Percentiles rank a stretch among this genome's conserved stretches.
phyloP scores from a whole-genome alignment of 768 basidiomycete genomes.

The Tephrocybe rancida region DNA sequence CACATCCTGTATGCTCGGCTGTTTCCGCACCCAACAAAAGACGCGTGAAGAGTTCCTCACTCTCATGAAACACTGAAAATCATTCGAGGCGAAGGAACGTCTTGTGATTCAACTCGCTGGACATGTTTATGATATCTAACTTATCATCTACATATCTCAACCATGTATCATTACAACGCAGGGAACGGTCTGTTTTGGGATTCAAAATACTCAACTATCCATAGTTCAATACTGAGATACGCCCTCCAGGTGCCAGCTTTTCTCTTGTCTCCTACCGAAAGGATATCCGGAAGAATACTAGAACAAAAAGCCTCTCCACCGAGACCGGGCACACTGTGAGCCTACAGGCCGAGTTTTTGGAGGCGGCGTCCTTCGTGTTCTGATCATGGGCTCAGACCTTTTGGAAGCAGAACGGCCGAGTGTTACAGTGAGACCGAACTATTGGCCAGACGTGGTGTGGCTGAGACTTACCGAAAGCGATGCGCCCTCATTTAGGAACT shows the following conservation, averaged over 20 bases:
- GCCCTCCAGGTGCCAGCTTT: too few relatives aligned
- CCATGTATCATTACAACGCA: constrained; percentile 3
- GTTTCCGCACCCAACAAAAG: constrained; percentile 98
- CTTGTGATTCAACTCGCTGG: constrained; percentile 23
- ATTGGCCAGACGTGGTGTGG: not conserved
- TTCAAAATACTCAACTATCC: not conserved
- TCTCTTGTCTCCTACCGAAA: too few relatives aligned
- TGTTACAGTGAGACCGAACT: too few relatives aligned
- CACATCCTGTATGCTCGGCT: constrained; percentile 97
- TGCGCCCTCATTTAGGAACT: too few relatives aligned
- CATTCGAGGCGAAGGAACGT: not conserved
- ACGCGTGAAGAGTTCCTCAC: constrained; percentile 96
- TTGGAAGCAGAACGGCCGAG: too few relatives aligned
- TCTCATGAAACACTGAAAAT: constrained; percentile 59
- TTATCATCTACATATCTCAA: constrained; percentile 20
- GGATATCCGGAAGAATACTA: too few relatives aligned
- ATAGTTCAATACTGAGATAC: too few relatives aligned
- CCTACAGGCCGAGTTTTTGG: too few relatives aligned
- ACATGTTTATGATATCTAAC: constrained; percentile 15
- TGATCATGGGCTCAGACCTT: too few relatives aligned
- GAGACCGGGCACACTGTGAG: too few relatives aligned
- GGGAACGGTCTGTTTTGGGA: not conserved
- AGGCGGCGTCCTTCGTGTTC: too few relatives aligned
- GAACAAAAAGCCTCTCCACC: too few relatives aligned
- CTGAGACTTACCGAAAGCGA: not conserved